Percentiles rank a stretch among this genome's conserved stretches.
Conservation (phyloP, 768 basidiomycete species). For the Leccinum sublutescens region DNA sequence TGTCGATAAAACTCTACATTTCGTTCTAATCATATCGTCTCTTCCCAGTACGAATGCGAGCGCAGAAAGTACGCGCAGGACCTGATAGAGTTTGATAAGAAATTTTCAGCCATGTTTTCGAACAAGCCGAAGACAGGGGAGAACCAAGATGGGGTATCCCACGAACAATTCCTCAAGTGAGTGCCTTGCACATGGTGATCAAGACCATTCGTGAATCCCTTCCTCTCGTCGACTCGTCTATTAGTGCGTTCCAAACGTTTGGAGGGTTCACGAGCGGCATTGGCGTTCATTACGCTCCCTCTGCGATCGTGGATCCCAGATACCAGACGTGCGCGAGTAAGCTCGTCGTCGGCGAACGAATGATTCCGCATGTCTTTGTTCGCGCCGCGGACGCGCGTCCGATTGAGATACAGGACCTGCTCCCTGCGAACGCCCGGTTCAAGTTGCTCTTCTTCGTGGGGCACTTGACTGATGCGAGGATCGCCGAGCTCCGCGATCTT, state of each 20-base stretch:
- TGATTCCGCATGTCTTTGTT: conserved; percentile 26
- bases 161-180: conserved; percentile 36
- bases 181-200: background rate
- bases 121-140: conserved; percentile 45
- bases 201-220: background rate
- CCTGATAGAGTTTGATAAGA: conserved; percentile 64
- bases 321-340: conserved; percentile 32
- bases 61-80: conserved; percentile 64
- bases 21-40: background rate
- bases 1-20: background rate
- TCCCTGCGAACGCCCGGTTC: background rate
- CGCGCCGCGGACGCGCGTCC: background rate
- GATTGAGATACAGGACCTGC: background rate
- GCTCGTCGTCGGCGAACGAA: conserved; percentile 39
- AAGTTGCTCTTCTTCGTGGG: conserved; percentile 1
- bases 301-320: conserved; percentile 32
- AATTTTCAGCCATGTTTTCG: conserved; percentile 43
- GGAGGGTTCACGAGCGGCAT: conserved; percentile 35
- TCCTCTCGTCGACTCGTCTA: background rate
- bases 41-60: conserved; percentile 59
- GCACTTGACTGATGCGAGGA: background rate
- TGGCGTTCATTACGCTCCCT: conserved; percentile 39
- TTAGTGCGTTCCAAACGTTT: conserved; percentile 34
- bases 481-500: background rate
- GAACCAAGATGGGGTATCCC: conserved; percentile 30